These are phyloP conservation scores for Hibiscus syriacus DNA, from an alignment of 345 rosid species.

Conservation along the genomic window DNA sequence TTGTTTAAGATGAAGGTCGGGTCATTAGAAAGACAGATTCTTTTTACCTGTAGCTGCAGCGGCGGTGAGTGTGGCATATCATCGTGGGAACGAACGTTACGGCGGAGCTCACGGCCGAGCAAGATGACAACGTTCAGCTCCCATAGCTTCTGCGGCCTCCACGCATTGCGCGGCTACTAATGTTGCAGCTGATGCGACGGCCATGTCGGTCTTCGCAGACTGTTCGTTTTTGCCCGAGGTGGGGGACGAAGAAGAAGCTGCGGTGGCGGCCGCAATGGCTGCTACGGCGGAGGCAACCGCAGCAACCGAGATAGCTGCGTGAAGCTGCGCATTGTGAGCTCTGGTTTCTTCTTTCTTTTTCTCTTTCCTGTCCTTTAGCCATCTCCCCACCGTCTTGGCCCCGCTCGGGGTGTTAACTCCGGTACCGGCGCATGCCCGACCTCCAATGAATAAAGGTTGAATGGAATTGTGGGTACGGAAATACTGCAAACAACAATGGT, in stretches of 20 bases:
- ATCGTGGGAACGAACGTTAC: slow-evolving; percentile 79
- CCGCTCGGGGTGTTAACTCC: slow-evolving; percentile 55
- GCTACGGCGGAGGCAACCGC: slow-evolving; percentile 90
- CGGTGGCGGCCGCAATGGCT: slow-evolving; percentile 73
- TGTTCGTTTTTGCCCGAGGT: slow-evolving; percentile 69
- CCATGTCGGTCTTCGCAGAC: slow-evolving; percentile 60
- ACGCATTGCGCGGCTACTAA: slow-evolving; percentile 97
- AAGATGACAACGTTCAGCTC: slow-evolving; percentile 79
- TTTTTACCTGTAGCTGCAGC: slow-evolving; percentile 87
- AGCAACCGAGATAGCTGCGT: slow-evolving; percentile 85
- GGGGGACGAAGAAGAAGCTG: slow-evolving; percentile 64
- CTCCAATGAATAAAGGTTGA: slow-evolving; percentile 65
- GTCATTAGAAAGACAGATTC: too few relatives aligned
- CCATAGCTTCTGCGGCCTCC: slow-evolving; percentile 86
- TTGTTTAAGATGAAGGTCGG: too few relatives aligned
- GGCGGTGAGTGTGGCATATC: slow-evolving; percentile 86
- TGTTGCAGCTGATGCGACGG: slow-evolving; percentile 88
- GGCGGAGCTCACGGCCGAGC: slow-evolving; percentile 83
- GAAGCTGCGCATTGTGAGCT: slow-evolving; percentile 81
- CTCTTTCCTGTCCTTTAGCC: slow-evolving; percentile 95
- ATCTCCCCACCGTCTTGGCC: slow-evolving; percentile 83
- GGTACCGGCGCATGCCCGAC: slow-evolving; percentile 39
- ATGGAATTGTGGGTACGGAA: slow-evolving; percentile 78
- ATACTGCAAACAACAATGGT: slow-evolving; percentile 36
- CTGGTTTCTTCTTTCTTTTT: slow-evolving; percentile 88